Conservation (phyloP, 2,329 filamentous ascomycete species). For the Mycosphaerella arachidis region DNA sequence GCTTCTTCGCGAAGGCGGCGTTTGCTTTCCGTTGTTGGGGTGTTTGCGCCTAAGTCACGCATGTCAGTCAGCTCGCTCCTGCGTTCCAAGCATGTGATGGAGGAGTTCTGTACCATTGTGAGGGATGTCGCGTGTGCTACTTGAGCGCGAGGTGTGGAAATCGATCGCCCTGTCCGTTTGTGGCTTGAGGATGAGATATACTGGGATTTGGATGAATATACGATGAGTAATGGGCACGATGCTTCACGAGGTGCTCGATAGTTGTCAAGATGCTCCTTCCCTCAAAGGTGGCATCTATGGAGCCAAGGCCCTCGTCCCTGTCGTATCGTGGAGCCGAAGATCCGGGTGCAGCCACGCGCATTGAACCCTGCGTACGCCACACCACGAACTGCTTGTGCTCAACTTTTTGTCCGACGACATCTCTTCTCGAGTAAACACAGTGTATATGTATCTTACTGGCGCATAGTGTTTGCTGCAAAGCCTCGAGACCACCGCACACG, state of each 20-base stretch:
- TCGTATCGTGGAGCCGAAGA: background rate
- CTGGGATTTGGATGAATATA: background rate
- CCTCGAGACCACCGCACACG: background rate
- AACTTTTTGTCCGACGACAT: background rate
- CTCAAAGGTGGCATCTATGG: background rate
- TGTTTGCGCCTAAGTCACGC: constrained; percentile 65
- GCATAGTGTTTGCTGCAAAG: background rate
- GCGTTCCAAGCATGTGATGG: background rate
- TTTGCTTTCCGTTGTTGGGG: constrained; percentile 78
- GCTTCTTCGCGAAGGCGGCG: constrained; percentile 68
- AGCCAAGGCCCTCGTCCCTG: background rate
- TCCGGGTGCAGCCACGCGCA: background rate
- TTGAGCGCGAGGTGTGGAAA: background rate
- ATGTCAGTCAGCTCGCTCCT: background rate
- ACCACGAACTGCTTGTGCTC: background rate
- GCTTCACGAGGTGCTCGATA: background rate
- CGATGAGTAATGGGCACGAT: background rate
- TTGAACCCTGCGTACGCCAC: background rate
- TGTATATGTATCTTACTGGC: background rate
- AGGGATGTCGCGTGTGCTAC: background rate
- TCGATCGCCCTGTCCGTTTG: background rate
- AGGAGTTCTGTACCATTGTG: constrained; percentile 4
- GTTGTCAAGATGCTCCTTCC: background rate
- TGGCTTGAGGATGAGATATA: background rate
- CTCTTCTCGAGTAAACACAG: background rate